Evolutionary conservation across 495 filamentous ascomycete species (phyloP), one percentile per base, ranked within the genome.

Genomic region (Elasticomyces elasticus): DNA sequence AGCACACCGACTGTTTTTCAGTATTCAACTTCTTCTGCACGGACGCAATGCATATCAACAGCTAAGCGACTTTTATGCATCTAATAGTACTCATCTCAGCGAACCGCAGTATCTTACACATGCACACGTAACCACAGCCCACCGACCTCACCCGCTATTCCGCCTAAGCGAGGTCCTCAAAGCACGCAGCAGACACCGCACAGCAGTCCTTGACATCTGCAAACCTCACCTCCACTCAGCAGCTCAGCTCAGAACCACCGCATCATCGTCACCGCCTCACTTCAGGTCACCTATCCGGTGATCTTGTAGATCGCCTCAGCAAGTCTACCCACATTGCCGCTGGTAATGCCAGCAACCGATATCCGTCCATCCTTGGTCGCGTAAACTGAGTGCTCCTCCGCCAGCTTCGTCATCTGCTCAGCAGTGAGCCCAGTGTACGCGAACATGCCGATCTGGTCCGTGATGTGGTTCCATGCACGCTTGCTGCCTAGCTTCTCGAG

Each of bases 381-480:
- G 66, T 98, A 98, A 58, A 98, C 92, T 64, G 89, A 95, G 78
- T 94, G 86, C 84, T 96, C 89, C 75, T 94, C 89, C 55, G 92
- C 89, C 54, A 98, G 76, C 66, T 72, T 74, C 23, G 91, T 86
- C 86, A 97, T 95, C 75, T 95, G 84, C 74, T 92, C 84, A 58
- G 90, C 81, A 62, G 79, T 90, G 66, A 98, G 73, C 46, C 92
- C 92, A 28, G 92, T 98, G 76, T 92, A 98, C 62, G 91, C 91
- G 66, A 98, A 98, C 92, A 98, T 98, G 73, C 92, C 92, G 61
- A 98, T 98, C 75, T 85, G 91, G 69, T 78, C 88, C 51, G 92
- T 98, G 73, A 98, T 98, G 76, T 98, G 92, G 71, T 82, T 85
- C 92, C 92, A 98, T 73, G 95, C 86, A 72, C 92, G 89, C 77